Evolutionary conservation across 2,329 filamentous ascomycete species (phyloP).

Genomic region (Fusarium odoratissimum): DNA sequence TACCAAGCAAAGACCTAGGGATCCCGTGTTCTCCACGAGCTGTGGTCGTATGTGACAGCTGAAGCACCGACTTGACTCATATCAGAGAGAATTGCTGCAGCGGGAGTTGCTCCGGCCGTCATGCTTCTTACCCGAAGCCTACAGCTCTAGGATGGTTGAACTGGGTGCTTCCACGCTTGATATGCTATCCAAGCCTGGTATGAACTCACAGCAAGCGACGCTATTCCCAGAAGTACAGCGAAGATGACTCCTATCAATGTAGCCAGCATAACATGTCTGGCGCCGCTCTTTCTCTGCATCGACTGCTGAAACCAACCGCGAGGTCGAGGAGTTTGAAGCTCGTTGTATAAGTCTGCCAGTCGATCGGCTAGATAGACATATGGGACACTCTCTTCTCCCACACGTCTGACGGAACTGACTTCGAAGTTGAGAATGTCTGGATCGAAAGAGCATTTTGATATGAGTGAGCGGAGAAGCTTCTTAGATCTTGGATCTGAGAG

Average conservation of each 20-base stretch:
- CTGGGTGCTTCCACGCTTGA: background rate
- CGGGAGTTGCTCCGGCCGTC: background rate
- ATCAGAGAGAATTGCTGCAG: too few species aligned
- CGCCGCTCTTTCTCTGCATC: background rate
- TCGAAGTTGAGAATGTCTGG: background rate
- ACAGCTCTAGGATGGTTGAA: background rate
- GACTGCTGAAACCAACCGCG: background rate
- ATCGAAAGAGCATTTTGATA: background rate
- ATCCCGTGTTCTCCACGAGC: background rate
- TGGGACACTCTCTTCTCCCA: background rate
- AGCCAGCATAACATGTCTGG: background rate
- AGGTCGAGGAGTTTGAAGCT: background rate
- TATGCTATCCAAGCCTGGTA: constrained; percentile 4
- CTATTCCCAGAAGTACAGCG: background rate
- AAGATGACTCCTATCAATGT: background rate
- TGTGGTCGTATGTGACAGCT: background rate
- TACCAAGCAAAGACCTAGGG: too few species aligned
- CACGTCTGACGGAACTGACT: background rate
- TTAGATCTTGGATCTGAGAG: background rate
- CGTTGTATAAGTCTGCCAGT: background rate
- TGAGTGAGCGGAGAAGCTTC: background rate
- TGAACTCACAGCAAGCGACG: background rate
- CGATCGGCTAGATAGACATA: background rate
- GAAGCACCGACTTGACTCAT: background rate
- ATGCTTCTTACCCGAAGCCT: background rate